Evolutionary conservation across 805 yeast species (phyloP), one percentile per base, ranked within the genome.

Genomic region (Kazachstania bromeliacearum): DNA sequence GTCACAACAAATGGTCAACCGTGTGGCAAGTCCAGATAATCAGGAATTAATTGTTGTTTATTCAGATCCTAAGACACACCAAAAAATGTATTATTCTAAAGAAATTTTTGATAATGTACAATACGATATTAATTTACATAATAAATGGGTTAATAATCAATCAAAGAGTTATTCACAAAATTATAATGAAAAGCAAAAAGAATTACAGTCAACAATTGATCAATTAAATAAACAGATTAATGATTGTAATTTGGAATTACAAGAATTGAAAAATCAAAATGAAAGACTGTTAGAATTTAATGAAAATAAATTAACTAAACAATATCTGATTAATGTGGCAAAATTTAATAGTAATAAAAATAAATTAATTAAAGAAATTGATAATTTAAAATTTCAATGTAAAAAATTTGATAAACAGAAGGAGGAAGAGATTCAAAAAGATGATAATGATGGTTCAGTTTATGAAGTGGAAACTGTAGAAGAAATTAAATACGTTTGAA

Each of bases 71-170:
- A 46, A 48, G 6, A 47, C 45, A 28, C 41, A 45, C 34, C 25
- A 51, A 16, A 37, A 28, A 6, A 34, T 14, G 28, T 28, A 33
- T 8, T 36, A 50, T 30, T 46, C 57, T n/a, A 53, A 50, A 36
- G 52, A 51, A n/a, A 41, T 51, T 9, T 51, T 48, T 39, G 59
- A 54, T 36, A 50, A 50, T 31, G 31, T 50, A n/a, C 42, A 43
- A 18, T 43, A 40, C 27, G 50, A 51, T 14, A 46, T 44, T 19
- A 31, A 35, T 2, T 37, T 36, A 5, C 56, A 53, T 41, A 37
- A 47, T 17, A 28, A 33, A 14, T 45, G 46, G 38, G 17, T 53
- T 17, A 35, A 37, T 8, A 31, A 35, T 6, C 36, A 35, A 24
- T 33, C 33, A 9, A 34, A 32, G 23, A 36, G 37, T 5, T 41